A percentile compares a stretch with the other conserved stretches of the same genome.
These are phyloP conservation scores for Dicorynia guianensis DNA, from an alignment of 306 rosid genomes.

Conservation along the genomic window DNA sequence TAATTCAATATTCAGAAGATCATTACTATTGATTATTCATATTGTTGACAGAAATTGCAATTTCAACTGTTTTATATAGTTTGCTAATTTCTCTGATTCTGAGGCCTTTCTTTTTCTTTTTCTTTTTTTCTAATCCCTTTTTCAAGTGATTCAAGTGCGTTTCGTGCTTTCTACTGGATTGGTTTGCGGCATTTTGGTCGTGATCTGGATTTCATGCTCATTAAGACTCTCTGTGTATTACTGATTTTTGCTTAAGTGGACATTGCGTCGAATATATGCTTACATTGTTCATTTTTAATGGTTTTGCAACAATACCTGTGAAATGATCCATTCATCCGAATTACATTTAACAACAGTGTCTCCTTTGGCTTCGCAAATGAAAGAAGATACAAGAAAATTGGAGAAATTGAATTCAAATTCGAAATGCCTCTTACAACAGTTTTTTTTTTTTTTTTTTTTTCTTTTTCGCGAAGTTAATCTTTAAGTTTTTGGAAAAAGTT, in stretches of 20 bases:
- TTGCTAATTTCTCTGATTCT: slow-evolving; percentile 17
- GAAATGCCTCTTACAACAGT: not conserved
- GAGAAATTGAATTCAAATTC: slow-evolving; percentile 17
- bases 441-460: no score
- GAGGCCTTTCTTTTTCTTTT: not conserved
- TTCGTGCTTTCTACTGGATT: not conserved
- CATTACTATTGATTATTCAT: slow-evolving; percentile 23
- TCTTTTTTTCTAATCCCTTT: no score
- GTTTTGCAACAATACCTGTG: not conserved
- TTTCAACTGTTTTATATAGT: slow-evolving; percentile 34
- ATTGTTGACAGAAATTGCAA: slow-evolving; percentile 37
- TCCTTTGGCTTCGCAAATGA: slow-evolving; percentile 18
- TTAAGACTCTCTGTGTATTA: not conserved
- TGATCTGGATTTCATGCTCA: not conserved
- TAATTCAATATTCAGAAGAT: slow-evolving; percentile 28
- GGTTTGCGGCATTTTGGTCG: not conserved
- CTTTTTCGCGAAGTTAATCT: no score
- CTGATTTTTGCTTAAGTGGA: slow-evolving; percentile 28
- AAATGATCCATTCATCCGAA: not conserved
- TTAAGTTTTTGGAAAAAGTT: not conserved
- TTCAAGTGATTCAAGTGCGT: not conserved
- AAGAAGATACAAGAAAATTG: not conserved
- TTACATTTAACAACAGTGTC: not conserved
- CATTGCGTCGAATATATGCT: slow-evolving; percentile 2
- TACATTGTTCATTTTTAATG: not conserved